phyloP scores from a whole-genome alignment of 257 asterid genomes.

The Thymus quinquecostatus region DNA sequence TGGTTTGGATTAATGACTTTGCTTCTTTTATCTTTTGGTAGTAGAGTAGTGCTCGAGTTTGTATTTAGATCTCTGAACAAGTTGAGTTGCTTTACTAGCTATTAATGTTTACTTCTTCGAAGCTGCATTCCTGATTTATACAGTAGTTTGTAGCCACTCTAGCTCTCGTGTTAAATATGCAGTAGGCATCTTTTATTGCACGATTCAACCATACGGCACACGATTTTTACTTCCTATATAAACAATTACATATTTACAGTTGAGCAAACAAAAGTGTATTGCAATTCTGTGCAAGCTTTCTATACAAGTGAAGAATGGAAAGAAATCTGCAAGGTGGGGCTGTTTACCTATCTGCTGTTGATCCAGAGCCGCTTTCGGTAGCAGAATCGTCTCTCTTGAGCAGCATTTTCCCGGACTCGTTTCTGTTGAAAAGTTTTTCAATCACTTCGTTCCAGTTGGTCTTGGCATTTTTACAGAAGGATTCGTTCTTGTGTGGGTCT shows the following conservation, averaged over 20 bases:
- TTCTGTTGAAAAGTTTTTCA: conserved; percentile 58
- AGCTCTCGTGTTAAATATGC: background rate
- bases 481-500: conserved; percentile 28
- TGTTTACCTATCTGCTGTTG: background rate
- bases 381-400: conserved; percentile 42
- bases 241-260: conserved; percentile 12
- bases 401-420: conserved; percentile 49
- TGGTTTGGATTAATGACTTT: conserved; percentile 13
- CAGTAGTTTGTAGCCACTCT: background rate
- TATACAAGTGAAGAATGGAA: conserved; percentile 23
- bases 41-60: conserved; percentile 10
- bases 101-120: background rate
- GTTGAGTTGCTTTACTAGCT: background rate
- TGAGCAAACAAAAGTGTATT: background rate
- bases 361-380: conserved; percentile 29
- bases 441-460: conserved; percentile 75
- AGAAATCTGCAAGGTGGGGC: background rate
- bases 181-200: too few species aligned
- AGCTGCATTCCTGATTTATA: background rate
- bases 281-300: conserved; percentile 3
- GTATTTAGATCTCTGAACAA: background rate
- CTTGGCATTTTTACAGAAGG: conserved; percentile 35
- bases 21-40: background rate
- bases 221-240: too few species aligned
- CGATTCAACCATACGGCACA: too few species aligned